Evolutionary conservation across 305 asterid species (phyloP), one percentile per base, ranked within the genome.

Genomic region (Solanum hybrid): DNA sequence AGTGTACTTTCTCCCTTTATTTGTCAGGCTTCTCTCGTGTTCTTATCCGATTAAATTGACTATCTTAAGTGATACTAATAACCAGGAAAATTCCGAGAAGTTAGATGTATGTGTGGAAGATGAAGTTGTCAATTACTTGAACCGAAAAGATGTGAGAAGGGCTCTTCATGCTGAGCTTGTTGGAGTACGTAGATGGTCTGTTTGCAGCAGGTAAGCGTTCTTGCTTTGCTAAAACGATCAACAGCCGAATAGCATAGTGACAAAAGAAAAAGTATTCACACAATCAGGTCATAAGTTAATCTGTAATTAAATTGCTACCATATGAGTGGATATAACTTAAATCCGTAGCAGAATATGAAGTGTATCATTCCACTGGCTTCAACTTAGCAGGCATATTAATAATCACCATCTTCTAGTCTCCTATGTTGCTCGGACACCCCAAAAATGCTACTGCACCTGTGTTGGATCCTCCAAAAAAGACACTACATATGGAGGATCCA

Each of bases 101-200:
- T 90, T 94, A 42, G 95, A 94, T 90, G 97, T 94, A 12, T 95
- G 98, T 87, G 94, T 94, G 79, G 98, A 95, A 82, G 98, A 95
- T 88, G 94, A 94, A 91, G 91, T 92, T 13, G 91, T 94, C 64
- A 93, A 90, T 90, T 95, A 95, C 91, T 92, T 95, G 88, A 94
- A 94, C 93, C 90, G 97, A 35, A 88, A 60, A 77, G 98, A 95
- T 81, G 98, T 94, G 36, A 94, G 92, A 91, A 92, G 88, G 88
- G 94, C 95, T 27, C 94, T 95, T 88, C 97, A 95, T 73, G 98
- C 98, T 64, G 94, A 94, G n/a, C 98, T 97, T 5, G 91, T 91
- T 38, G 98, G 99, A 88, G 98, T 95, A 34, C 89, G 87, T 3
- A 76, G 38, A 88, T 97, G 99, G 99, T 86, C 90, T 82, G 92